Conservation (phyloP, 768 basidiomycete species). For the Phanerochaete carnosa region DNA sequence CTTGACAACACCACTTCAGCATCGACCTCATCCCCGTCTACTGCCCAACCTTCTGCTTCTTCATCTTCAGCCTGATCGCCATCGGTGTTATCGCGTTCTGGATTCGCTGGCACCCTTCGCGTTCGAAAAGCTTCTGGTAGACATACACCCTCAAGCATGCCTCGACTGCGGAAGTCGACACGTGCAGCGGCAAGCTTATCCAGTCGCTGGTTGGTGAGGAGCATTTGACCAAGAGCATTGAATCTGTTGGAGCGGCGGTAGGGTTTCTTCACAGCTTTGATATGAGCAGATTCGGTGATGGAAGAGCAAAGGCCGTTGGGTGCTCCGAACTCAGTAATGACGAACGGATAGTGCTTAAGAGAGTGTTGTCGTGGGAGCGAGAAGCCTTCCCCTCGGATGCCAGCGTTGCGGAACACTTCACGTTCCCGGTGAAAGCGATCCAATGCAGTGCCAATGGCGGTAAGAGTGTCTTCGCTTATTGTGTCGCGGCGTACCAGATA, state of each 20-base stretch:
- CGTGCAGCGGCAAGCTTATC: conserved; percentile 22
- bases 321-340: conserved; percentile 19
- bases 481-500: conserved; percentile 18
- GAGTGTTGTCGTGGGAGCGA: conserved; percentile 17
- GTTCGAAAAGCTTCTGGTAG: not conserved
- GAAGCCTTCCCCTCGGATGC: conserved; percentile 7
- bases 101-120: no score
- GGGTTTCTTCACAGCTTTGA: conserved; percentile 25
- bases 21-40: not conserved
- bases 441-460: conserved; percentile 16
- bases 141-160: conserved; percentile 8
- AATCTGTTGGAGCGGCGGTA: conserved; percentile 19
- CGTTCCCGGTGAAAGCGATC: conserved; percentile 28
- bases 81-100: no score
- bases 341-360: conserved; percentile 14
- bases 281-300: conserved; percentile 26
- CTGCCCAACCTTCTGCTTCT: no score
- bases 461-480: conserved; percentile 12
- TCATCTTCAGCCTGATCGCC: no score
- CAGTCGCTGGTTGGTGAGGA: conserved; percentile 21
- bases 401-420: conserved; percentile 18
- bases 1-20: not conserved
- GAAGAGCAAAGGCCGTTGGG: conserved; percentile 25
- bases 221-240: conserved; percentile 22
- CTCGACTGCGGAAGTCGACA: conserved; percentile 15